Evolutionary conservation across 1,139 yeast species (phyloP).

Genomic region (Candida anutae): DNA sequence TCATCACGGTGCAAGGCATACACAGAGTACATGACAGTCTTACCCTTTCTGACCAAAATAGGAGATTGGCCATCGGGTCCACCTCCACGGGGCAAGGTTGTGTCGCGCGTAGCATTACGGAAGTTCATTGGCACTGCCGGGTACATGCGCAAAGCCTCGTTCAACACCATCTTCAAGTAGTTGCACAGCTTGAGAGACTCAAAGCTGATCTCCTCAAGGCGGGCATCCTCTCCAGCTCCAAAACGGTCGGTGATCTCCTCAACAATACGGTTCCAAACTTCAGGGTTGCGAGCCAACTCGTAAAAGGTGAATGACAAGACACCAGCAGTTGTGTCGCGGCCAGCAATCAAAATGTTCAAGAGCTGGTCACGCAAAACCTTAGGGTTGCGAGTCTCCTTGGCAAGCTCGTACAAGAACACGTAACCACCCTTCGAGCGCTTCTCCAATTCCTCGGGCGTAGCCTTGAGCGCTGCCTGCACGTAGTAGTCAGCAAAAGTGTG

Average conservation of each 20-base stretch:
- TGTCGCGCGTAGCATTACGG: constrained; percentile 37
- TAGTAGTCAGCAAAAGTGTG: constrained; percentile 24
- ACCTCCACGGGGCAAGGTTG: constrained; percentile 47
- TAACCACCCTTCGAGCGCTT: constrained; percentile 29
- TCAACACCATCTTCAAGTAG: constrained; percentile 39
- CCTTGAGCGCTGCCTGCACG: constrained; percentile 20
- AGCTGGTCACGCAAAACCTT: constrained; percentile 35
- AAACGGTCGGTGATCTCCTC: constrained; percentile 23
- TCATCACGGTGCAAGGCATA: constrained; percentile 40
- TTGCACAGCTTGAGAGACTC: constrained; percentile 44
- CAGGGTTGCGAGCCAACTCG: constrained; percentile 36
- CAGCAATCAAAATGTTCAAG: constrained; percentile 38
- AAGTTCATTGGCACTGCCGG: constrained; percentile 51
- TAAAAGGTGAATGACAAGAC: constrained; percentile 33
- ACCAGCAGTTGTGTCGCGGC: constrained; percentile 43
- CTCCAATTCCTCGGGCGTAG: constrained; percentile 27
- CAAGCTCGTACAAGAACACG: constrained; percentile 38
- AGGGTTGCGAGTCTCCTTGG: constrained; percentile 37
- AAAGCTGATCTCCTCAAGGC: constrained; percentile 29
- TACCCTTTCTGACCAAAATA: constrained; percentile 38
- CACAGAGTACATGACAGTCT: constrained; percentile 35
- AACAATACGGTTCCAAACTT: constrained; percentile 25
- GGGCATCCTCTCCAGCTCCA: constrained; percentile 28
- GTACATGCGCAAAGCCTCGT: constrained; percentile 46
- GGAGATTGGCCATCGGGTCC: constrained; percentile 38